Evolutionary conservation across 805 yeast genomes (phyloP).

Genomic region (Saccharomycopsis microspora): DNA sequence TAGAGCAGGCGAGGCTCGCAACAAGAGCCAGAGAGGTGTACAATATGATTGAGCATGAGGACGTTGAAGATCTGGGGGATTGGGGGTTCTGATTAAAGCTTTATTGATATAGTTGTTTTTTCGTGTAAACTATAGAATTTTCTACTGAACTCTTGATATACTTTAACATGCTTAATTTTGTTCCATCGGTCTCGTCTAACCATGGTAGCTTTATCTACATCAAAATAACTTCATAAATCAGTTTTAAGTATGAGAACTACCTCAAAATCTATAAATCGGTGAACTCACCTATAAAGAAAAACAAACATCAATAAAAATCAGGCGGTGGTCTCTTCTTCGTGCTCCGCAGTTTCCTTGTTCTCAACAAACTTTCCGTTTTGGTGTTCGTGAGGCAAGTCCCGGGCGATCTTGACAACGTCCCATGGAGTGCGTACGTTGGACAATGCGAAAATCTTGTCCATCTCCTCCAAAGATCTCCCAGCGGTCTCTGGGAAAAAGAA

Average conservation of each 20-base stretch:
- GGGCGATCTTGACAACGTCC: slow-evolving; percentile 29
- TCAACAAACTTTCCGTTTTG: background rate
- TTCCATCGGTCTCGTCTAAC: too few relatives aligned
- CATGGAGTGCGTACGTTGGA: slow-evolving; percentile 29
- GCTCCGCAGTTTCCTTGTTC: background rate
- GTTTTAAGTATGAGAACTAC: background rate
- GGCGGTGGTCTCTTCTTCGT: background rate
- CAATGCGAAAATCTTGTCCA: slow-evolving; percentile 42
- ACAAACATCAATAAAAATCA: background rate
- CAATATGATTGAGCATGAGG: too few relatives aligned
- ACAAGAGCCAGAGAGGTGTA: too few relatives aligned
- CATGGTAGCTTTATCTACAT: background rate
- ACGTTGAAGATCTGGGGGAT: too few relatives aligned
- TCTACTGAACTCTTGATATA: too few relatives aligned
- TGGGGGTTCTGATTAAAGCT: too few relatives aligned
- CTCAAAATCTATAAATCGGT: background rate
- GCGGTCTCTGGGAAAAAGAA: slow-evolving; percentile 70
- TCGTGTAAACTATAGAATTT: too few relatives aligned
- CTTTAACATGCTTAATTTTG: too few relatives aligned
- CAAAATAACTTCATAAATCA: background rate
- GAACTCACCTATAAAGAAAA: background rate
- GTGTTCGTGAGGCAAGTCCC: slow-evolving; percentile 19
- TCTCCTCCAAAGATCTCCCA: slow-evolving; percentile 64
- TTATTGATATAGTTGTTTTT: too few relatives aligned
- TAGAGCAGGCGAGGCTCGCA: too few relatives aligned